Evolutionary conservation across 2,329 filamentous ascomycete species (phyloP).

Genomic region (Alternaria metachromatica): DNA sequence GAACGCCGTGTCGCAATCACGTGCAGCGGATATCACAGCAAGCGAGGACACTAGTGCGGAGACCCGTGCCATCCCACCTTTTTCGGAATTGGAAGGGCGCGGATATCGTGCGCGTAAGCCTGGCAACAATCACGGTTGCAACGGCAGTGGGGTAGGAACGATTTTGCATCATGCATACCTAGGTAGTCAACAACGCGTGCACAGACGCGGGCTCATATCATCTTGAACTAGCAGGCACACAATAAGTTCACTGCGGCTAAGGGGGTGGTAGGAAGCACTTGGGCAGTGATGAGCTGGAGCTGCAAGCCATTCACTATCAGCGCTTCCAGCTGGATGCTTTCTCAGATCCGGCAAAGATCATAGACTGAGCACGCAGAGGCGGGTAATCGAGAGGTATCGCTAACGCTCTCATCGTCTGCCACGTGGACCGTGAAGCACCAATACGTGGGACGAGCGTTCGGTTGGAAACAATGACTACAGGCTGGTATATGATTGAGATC

Average conservation of each 20-base stretch:
- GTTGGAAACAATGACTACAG: neutral
- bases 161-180: neutral
- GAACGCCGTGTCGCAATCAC: neutral
- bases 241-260: neutral
- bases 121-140: neutral
- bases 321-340: neutral
- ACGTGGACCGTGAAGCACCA: neutral
- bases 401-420: neutral
- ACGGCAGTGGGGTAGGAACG: neutral
- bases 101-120: constrained; percentile 19
- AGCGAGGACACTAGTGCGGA: constrained; percentile 15
- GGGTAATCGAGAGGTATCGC: neutral
- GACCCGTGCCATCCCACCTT: constrained; percentile 18
- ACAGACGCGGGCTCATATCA: neutral
- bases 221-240: neutral
- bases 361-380: neutral
- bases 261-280: neutral
- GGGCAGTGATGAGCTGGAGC: neutral
- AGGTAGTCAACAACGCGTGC: neutral
- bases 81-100: constrained; percentile 13
- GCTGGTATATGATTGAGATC: neutral
- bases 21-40: constrained; percentile 31
- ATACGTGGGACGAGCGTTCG: neutral
- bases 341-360: neutral
- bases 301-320: neutral